Evolutionary conservation across 2,329 filamentous ascomycete genomes (phyloP).

Genomic region (Pseudogymnoascus sp.): DNA sequence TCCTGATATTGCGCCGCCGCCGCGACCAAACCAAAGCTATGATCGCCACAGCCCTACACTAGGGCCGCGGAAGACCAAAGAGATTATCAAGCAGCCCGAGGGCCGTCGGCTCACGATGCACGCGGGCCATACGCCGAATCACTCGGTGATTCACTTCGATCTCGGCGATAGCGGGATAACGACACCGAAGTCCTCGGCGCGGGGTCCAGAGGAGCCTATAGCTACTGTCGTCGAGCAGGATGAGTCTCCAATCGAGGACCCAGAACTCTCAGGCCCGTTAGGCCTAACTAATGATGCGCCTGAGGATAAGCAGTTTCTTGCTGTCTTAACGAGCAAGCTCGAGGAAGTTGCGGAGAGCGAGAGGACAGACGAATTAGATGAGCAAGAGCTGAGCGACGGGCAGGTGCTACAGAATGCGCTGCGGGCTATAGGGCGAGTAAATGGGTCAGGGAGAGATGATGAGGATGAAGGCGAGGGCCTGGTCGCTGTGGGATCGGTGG

Average conservation of each 20-base stretch:
- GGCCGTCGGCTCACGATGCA: slow-evolving; percentile 51
- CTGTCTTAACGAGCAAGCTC: slow-evolving; percentile 44
- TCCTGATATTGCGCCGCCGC: slow-evolving; percentile 19
- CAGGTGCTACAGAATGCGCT: slow-evolving; percentile 19
- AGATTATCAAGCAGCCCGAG: slow-evolving; percentile 30
- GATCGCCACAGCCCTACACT: background rate
- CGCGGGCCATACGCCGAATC: slow-evolving; percentile 56
- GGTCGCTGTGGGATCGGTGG: slow-evolving; percentile 17
- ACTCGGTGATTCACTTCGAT: slow-evolving; percentile 46
- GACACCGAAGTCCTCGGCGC: slow-evolving; percentile 20
- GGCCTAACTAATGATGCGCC: slow-evolving; percentile 50
- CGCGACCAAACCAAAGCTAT: slow-evolving; percentile 14
- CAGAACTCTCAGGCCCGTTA: slow-evolving; percentile 43
- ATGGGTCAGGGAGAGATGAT: slow-evolving; percentile 7
- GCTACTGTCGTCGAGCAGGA: slow-evolving; percentile 4
- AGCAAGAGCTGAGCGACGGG: slow-evolving; percentile 20
- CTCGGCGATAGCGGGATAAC: slow-evolving; percentile 30
- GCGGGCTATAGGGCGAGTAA: slow-evolving; percentile 13
- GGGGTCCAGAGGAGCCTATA: background rate
- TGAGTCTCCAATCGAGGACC: slow-evolving; percentile 29
- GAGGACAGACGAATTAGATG: background rate
- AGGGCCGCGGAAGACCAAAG: slow-evolving; percentile 14
- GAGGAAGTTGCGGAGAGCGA: slow-evolving; percentile 21
- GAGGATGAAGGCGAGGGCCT: slow-evolving; percentile 15
- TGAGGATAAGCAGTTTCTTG: slow-evolving; percentile 49